These are phyloP conservation scores for Phytophthora fragariae DNA, from an alignment of 352 stramenopile species.

Conservation along the genomic window DNA sequence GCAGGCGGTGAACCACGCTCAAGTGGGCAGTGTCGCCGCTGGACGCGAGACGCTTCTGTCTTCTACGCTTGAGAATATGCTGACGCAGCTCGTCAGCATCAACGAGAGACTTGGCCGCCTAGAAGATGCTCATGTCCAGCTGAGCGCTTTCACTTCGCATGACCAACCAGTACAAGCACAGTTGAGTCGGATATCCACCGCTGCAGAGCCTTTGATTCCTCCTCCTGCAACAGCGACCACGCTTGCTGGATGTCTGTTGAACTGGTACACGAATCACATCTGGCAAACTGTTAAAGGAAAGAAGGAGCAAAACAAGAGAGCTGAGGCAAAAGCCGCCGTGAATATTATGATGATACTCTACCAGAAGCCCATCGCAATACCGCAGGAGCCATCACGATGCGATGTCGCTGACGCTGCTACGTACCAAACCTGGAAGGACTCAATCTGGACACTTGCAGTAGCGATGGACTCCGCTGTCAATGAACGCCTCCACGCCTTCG, in stretches of 20 bases:
- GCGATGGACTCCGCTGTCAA: not conserved
- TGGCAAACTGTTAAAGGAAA: constrained; percentile 18
- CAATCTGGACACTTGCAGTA: not conserved
- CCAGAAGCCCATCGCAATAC: not conserved
- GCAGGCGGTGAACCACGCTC: not conserved
- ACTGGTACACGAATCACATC: constrained; percentile 6
- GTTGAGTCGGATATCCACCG: no score
- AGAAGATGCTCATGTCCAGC: not conserved
- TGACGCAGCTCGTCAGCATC: not conserved
- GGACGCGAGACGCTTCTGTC: not conserved
- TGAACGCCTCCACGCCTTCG: not conserved
- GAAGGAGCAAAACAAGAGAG: constrained; percentile 8
- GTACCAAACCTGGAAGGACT: not conserved
- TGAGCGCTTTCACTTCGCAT: no score
- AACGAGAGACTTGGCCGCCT: not conserved
- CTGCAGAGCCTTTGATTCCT: not conserved
- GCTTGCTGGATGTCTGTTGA: not conserved
- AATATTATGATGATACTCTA: constrained; percentile 16
- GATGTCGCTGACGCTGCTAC: no score
- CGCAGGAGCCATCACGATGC: no score
- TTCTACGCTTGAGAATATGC: constrained; percentile 6
- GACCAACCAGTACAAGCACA: no score
- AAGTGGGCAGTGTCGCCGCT: not conserved
- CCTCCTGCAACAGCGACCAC: not conserved
- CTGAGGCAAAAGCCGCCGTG: constrained; percentile 7